These are phyloP conservation scores for Diospyros lotus DNA, from an alignment of 148 eudicot species.

Conservation along the genomic window DNA sequence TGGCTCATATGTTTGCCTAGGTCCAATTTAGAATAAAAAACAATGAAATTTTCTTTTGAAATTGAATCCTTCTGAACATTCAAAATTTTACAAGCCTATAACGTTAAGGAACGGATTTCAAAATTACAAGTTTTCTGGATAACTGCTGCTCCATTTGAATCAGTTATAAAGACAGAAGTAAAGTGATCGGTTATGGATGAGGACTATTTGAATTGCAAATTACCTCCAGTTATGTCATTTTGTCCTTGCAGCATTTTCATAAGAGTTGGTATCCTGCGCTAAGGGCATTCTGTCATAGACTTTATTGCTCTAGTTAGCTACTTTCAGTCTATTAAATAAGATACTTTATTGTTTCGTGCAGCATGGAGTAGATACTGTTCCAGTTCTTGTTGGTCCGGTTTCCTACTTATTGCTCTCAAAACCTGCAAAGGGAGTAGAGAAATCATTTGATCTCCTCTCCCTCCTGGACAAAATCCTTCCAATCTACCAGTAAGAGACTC, in stretches of 20 bases:
- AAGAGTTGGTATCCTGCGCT: background rate
- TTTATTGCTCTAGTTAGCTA: no score
- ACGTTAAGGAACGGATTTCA: background rate
- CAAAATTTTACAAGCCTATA: background rate
- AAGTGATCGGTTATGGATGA: background rate
- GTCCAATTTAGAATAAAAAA: background rate
- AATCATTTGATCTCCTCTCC: constrained; percentile 40
- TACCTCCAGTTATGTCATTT: background rate
- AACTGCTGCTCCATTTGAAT: background rate
- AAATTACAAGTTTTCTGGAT: background rate
- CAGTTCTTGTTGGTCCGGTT: constrained; percentile 41
- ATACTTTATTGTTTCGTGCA: constrained; percentile 7
- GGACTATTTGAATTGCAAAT: background rate
- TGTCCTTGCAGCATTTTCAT: background rate
- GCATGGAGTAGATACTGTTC: constrained; percentile 49
- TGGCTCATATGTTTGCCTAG: background rate
- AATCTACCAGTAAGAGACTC: constrained; percentile 32
- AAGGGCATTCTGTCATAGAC: background rate
- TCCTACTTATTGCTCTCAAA: constrained; percentile 41
- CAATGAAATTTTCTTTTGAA: background rate
- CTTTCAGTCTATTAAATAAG: background rate
- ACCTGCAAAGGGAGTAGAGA: constrained; percentile 53
- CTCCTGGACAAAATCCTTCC: constrained; percentile 38
- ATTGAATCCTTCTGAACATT: background rate
- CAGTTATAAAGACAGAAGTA: background rate